A percentile compares a stretch with the other conserved stretches of the same genome.
Evolutionary conservation across 345 rosid genomes (phyloP).

Genomic region (Orychophragmus violaceus): DNA sequence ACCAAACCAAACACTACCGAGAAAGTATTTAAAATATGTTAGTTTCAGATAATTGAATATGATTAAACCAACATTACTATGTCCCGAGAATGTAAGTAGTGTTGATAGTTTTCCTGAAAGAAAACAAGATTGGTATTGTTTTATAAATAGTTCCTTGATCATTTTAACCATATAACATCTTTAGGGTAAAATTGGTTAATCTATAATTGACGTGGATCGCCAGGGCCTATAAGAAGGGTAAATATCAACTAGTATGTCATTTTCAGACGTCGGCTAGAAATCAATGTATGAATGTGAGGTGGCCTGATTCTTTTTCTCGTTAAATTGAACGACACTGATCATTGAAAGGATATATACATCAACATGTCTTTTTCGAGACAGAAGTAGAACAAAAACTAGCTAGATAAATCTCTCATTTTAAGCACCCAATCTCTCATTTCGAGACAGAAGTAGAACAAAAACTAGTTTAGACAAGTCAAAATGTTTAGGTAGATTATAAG

Average conservation of each 20-base stretch:
- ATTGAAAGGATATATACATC: background rate
- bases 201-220: background rate
- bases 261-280: background rate
- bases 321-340: background rate
- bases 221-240: background rate
- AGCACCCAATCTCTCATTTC: too few species aligned
- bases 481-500: slow-evolving; percentile 12
- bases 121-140: background rate
- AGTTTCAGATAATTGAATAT: background rate
- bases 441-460: too few species aligned
- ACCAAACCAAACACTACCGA: background rate
- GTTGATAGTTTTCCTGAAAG: background rate
- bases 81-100: background rate
- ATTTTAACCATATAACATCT: background rate
- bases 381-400: background rate
- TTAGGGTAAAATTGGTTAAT: background rate
- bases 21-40: background rate
- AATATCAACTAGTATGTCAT: background rate
- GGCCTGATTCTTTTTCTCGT: background rate
- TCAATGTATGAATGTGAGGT: background rate
- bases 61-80: background rate
- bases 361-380: background rate
- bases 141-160: background rate
- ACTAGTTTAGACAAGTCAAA: slow-evolving; percentile 19
- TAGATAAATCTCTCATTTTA: background rate